Percentiles rank a stretch among this genome's conserved stretches.
phyloP scores from a whole-genome alignment of 2,329 filamentous ascomycete species.

The Neocucurbitaria cava region DNA sequence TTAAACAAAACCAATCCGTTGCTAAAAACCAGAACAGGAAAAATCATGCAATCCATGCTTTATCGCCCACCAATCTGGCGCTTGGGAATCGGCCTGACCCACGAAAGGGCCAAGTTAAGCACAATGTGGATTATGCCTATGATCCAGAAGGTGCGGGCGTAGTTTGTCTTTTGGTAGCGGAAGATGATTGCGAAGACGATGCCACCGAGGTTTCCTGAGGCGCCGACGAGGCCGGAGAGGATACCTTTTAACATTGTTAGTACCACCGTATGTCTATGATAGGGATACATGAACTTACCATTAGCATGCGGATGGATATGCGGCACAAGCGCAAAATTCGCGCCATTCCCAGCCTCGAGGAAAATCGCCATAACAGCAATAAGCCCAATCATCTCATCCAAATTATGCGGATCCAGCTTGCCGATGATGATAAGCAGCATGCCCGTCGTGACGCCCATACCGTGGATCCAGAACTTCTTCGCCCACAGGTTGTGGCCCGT shows the following conservation, averaged over 20 bases:
- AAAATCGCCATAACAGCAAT: slow-evolving; percentile 81
- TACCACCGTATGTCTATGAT: background rate
- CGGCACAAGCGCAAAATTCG: slow-evolving; percentile 85
- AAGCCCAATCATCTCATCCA: slow-evolving; percentile 76
- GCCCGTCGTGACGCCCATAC: slow-evolving; percentile 63
- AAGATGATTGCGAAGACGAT: slow-evolving; percentile 86
- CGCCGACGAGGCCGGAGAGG: slow-evolving; percentile 80
- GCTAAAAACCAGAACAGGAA: background rate
- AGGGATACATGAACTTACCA: slow-evolving; percentile 55
- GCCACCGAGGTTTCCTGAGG: slow-evolving; percentile 82
- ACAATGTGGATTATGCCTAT: slow-evolving; percentile 78
- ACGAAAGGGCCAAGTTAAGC: slow-evolving; percentile 70
- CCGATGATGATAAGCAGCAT: slow-evolving; percentile 69
- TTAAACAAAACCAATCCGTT: background rate
- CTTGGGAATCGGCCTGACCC: slow-evolving; percentile 67
- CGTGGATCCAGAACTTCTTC: slow-evolving; percentile 69
- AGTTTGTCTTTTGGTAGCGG: slow-evolving; percentile 73
- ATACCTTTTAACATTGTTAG: slow-evolving; percentile 51
- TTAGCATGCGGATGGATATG: slow-evolving; percentile 86
- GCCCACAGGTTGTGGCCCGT: slow-evolving; percentile 62
- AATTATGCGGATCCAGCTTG: slow-evolving; percentile 65
- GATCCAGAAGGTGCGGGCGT: slow-evolving; percentile 77
- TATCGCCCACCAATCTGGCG: slow-evolving; percentile 58
- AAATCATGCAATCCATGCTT: too few relatives aligned
- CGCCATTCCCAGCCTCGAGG: slow-evolving; percentile 82